Conservation (phyloP, 2,329 filamentous ascomycete genomes). For the Trichoderma semiorbis region DNA sequence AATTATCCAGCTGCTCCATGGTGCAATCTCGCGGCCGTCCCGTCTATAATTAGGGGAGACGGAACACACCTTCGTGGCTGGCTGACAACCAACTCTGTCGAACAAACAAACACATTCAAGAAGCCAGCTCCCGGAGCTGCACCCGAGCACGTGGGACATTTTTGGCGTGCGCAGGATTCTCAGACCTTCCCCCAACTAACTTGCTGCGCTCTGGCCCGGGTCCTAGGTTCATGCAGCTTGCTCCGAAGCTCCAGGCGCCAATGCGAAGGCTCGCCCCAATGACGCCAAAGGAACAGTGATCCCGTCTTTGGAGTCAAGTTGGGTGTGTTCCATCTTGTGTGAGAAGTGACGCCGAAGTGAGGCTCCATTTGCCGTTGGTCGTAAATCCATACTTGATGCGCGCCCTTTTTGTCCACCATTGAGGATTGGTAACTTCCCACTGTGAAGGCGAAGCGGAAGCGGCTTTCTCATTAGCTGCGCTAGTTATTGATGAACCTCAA, state of each 20-base stretch:
- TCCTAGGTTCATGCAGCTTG: constrained; percentile 11
- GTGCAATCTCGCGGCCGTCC: background rate
- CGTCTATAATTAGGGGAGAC: background rate
- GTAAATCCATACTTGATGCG: background rate
- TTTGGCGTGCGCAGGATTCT: background rate
- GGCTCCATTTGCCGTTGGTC: background rate
- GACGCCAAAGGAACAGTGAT: constrained; percentile 3
- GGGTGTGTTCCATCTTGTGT: background rate
- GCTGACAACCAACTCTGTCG: background rate
- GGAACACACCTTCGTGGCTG: background rate
- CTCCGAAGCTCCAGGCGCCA: constrained; percentile 2
- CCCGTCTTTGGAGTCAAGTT: background rate
- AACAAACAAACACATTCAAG: background rate
- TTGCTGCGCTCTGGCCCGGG: background rate
- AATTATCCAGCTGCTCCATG: background rate
- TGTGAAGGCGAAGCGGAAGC: background rate
- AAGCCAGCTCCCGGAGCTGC: background rate
- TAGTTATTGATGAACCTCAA: background rate
- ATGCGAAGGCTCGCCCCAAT: background rate
- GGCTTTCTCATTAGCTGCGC: background rate
- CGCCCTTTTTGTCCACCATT: background rate
- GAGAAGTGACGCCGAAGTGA: background rate
- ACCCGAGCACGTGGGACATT: constrained; percentile 11
- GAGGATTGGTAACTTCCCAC: background rate
- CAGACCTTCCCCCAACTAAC: background rate